Percentiles rank a stretch among this genome's conserved stretches.
Evolutionary conservation across 2,329 filamentous ascomycete species (phyloP).

Genomic region (Neopestalotiopsis sp.): DNA sequence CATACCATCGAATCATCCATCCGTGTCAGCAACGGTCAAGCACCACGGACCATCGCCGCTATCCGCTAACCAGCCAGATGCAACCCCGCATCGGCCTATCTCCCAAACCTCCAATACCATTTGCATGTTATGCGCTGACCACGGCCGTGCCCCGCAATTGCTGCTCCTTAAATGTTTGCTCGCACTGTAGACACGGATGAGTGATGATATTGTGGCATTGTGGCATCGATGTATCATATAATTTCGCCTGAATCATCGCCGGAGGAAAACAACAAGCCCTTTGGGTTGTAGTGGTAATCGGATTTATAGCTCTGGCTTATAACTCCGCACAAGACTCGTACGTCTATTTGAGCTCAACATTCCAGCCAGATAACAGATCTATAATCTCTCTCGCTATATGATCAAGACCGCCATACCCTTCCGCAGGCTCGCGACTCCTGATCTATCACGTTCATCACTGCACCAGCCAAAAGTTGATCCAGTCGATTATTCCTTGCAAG

Average conservation of each 20-base stretch:
- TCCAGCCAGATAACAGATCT: background rate
- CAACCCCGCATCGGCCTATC: background rate
- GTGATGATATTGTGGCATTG: too few species aligned
- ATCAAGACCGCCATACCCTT: background rate
- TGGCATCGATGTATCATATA: too few species aligned
- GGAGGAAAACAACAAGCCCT: too few species aligned
- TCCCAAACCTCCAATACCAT: background rate
- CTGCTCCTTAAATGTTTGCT: background rate
- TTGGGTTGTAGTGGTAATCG: too few species aligned
- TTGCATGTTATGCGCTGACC: background rate
- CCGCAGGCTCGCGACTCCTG: background rate
- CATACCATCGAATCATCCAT: background rate
- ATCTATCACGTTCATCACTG: background rate
- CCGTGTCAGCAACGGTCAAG: constrained; percentile 5
- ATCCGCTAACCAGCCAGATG: background rate
- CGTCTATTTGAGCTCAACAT: too few species aligned
- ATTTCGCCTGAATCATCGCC: too few species aligned
- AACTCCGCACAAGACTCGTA: too few species aligned
- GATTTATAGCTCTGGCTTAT: too few species aligned
- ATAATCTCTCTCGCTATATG: background rate
- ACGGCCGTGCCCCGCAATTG: background rate
- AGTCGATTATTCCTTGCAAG: constrained; percentile 32
- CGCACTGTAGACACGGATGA: too few species aligned
- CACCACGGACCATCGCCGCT: constrained; percentile 9
- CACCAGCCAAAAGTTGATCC: constrained; percentile 36